Percentiles rank a stretch among this genome's conserved stretches.
Conservation (phyloP, 208 protist species). For the Trypanosoma theileri region DNA sequence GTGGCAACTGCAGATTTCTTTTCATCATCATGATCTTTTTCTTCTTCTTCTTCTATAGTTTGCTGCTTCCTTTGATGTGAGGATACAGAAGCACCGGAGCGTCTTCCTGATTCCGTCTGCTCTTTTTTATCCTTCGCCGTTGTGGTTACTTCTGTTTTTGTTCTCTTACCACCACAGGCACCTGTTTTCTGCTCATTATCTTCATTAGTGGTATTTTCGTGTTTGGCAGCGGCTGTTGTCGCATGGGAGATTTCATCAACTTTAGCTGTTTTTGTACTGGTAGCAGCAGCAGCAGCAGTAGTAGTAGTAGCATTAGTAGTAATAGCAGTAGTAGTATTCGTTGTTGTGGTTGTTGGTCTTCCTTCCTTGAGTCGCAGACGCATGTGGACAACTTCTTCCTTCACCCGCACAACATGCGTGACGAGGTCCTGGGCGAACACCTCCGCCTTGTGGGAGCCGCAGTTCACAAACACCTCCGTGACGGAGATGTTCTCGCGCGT, state of each 20-base stretch:
- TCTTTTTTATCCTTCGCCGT: background rate
- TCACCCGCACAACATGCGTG: conserved; percentile 40
- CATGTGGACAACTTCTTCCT: conserved; percentile 79
- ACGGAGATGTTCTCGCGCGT: conserved; percentile 44
- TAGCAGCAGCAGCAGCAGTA: background rate
- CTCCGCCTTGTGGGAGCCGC: conserved; percentile 53
- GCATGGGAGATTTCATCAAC: background rate
- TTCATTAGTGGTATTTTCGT: background rate
- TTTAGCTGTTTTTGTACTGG: background rate
- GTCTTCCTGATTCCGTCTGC: background rate
- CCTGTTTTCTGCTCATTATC: background rate
- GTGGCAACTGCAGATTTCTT: background rate
- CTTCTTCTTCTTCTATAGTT: background rate
- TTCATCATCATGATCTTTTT: background rate
- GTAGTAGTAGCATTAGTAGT: background rate
- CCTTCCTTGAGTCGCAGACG: conserved; percentile 28
- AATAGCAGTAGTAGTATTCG: too few species aligned
- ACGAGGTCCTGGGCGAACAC: conserved; percentile 80
- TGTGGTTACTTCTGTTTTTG: background rate
- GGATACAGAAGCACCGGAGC: too few species aligned
- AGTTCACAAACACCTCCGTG: conserved; percentile 72
- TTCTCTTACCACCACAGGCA: background rate
- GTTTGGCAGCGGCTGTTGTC: background rate
- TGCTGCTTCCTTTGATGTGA: background rate
- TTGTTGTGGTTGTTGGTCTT: background rate